These are phyloP conservation scores for Talaromyces sp. DNA, from an alignment of 2,329 filamentous ascomycete species.

Conservation along the genomic window DNA sequence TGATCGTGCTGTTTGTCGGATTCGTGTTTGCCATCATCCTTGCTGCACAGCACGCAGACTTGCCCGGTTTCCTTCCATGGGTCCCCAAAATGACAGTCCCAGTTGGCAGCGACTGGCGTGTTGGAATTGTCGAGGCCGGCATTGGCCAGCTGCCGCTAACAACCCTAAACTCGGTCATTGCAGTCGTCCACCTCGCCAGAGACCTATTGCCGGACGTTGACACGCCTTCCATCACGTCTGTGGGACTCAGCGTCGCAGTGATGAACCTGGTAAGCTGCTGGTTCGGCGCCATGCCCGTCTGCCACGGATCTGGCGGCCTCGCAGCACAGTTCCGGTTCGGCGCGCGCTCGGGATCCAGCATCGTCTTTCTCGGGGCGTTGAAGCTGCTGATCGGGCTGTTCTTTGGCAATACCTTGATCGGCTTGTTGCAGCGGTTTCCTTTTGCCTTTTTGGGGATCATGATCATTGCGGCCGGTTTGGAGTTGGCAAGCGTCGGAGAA, in stretches of 20 bases:
- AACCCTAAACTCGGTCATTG: conserved; percentile 86
- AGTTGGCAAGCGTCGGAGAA: conserved; percentile 79
- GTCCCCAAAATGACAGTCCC: conserved; percentile 50
- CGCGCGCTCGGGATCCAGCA: conserved; percentile 76
- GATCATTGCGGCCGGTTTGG: conserved; percentile 82
- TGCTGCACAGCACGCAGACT: conserved; percentile 21
- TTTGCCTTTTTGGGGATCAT: conserved; percentile 74
- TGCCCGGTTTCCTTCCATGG: conserved; percentile 58
- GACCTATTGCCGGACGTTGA: conserved; percentile 69
- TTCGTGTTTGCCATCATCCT: conserved; percentile 57
- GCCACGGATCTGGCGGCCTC: conserved; percentile 85
- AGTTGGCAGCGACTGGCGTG: conserved; percentile 41
- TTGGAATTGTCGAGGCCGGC: conserved; percentile 60
- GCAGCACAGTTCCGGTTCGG: conserved; percentile 91
- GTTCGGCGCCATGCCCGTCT: conserved; percentile 94
- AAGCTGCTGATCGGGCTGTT: conserved; percentile 73
- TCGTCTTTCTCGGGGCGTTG: conserved; percentile 70
- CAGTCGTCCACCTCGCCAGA: conserved; percentile 70
- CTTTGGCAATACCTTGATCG: conserved; percentile 68
- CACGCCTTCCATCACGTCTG: conserved; percentile 65
- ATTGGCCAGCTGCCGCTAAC: conserved; percentile 87
- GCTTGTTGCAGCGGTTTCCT: conserved; percentile 67
- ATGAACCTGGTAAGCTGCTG: conserved; percentile 86
- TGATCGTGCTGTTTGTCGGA: conserved; percentile 65
- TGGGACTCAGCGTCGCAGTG: conserved; percentile 73